A percentile compares a stretch with the other conserved stretches of the same genome.
phyloP scores from a whole-genome alignment of 257 asterid genomes.

The Pogostemon cablin region DNA sequence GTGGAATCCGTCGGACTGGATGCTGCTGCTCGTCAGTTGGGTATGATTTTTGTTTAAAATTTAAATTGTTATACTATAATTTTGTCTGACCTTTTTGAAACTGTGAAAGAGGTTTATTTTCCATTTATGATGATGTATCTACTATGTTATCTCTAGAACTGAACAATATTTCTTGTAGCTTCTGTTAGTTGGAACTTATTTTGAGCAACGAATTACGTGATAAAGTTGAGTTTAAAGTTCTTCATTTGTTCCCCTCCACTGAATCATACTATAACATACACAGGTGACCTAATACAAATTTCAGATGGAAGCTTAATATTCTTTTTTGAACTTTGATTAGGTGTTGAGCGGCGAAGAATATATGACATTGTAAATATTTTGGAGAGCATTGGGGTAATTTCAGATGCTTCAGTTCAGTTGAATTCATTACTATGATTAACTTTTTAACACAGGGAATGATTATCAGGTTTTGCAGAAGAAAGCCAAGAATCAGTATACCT shows the following conservation, averaged over 20 bases:
- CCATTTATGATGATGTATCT: too few species aligned
- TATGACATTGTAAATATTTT: constrained; percentile 68
- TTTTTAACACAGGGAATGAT: constrained; percentile 1
- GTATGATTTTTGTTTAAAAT: constrained; percentile 31
- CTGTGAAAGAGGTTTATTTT: too few species aligned
- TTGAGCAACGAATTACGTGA: neutral
- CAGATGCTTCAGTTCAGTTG: constrained; percentile 4
- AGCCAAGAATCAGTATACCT: constrained; percentile 54
- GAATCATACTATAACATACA: constrained; percentile 5
- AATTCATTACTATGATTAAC: constrained; percentile 7
- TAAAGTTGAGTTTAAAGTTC: neutral
- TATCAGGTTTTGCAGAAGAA: constrained; percentile 48
- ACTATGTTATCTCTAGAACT: too few species aligned
- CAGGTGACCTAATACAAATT: neutral
- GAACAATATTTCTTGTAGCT: too few species aligned
- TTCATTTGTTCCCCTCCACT: neutral
- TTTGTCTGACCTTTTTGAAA: too few species aligned
- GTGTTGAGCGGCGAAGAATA: constrained; percentile 68
- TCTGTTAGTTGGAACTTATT: too few species aligned
- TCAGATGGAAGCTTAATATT: neutral
- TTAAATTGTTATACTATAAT: neutral
- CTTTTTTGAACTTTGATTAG: constrained; percentile 35
- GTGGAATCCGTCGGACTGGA: constrained; percentile 63
- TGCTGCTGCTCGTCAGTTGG: constrained; percentile 57
- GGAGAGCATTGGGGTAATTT: constrained; percentile 64